phyloP scores from a whole-genome alignment of 768 basidiomycete species.

The Ephemerocybe angulata region DNA sequence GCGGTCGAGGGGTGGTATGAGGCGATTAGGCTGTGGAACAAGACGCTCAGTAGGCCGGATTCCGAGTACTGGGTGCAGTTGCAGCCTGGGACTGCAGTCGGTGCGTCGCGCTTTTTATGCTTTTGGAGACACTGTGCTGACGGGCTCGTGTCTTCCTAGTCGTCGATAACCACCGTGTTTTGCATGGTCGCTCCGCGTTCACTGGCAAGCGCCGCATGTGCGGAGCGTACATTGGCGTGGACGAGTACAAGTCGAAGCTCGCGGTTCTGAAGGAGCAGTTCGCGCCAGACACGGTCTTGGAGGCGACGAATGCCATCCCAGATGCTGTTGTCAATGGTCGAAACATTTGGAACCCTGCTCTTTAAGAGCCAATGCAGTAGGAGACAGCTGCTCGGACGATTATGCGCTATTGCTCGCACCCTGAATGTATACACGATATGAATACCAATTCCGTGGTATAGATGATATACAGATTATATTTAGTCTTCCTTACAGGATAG shows the following conservation, averaged over 20 bases:
- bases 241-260: slow-evolving; percentile 85
- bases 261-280: slow-evolving; percentile 64
- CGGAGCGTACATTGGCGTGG: slow-evolving; percentile 89
- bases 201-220: slow-evolving; percentile 88
- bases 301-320: slow-evolving; percentile 22
- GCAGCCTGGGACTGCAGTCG: slow-evolving; percentile 79
- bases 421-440: too few relatives aligned
- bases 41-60: slow-evolving; percentile 69
- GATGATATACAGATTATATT: background rate
- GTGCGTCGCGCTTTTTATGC: slow-evolving; percentile 40
- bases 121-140: background rate
- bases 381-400: background rate
- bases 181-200: slow-evolving; percentile 93
- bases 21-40: slow-evolving; percentile 77
- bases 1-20: slow-evolving; percentile 79
- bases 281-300: slow-evolving; percentile 28
- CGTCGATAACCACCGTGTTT: slow-evolving; percentile 88
- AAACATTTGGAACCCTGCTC: slow-evolving; percentile 54
- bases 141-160: slow-evolving; percentile 46
- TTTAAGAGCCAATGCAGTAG: slow-evolving; percentile 31
- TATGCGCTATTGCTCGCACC: background rate
- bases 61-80: slow-evolving; percentile 92
- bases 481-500: background rate
- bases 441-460: background rate
- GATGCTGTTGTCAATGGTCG: slow-evolving; percentile 33